Evolutionary conservation across 2,329 filamentous ascomycete species (phyloP).

Genomic region (Teratosphaeriaceae sp.): DNA sequence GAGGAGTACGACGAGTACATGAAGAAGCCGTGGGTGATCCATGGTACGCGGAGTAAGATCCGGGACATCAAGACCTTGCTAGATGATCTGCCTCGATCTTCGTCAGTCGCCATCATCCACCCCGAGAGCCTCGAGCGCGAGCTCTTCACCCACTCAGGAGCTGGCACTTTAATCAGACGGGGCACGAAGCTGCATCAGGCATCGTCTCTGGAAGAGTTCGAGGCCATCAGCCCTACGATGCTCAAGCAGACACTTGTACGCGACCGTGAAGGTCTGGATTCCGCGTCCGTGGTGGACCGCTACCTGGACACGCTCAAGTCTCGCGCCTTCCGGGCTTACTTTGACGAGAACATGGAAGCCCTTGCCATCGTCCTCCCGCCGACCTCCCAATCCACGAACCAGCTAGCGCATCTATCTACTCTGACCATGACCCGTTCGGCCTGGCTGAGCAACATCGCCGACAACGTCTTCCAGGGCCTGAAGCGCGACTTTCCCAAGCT

Average conservation of each 20-base stretch:
- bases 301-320: conserved; percentile 74
- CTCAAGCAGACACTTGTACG: conserved; percentile 77
- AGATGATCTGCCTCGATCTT: conserved; percentile 79
- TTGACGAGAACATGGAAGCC: conserved; percentile 88
- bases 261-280: conserved; percentile 74
- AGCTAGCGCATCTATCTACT: conserved; percentile 77
- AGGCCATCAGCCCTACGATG: conserved; percentile 56
- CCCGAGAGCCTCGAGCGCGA: conserved; percentile 94
- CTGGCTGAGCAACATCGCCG: conserved; percentile 89
- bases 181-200: conserved; percentile 82
- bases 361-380: conserved; percentile 81
- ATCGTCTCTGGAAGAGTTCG: conserved; percentile 64
- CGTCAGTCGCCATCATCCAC: conserved; percentile 95
- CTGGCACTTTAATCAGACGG: conserved; percentile 84
- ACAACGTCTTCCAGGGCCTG: conserved; percentile 89
- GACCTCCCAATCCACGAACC: conserved; percentile 53
- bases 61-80: conserved; percentile 94
- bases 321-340: conserved; percentile 85
- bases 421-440: conserved; percentile 90
- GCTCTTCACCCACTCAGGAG: conserved; percentile 91
- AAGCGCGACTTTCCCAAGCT: conserved; percentile 90
- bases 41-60: conserved; percentile 94
- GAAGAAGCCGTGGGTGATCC: conserved; percentile 89
- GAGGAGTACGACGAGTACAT: conserved; percentile 93
- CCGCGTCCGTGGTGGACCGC: conserved; percentile 74